Percentiles rank a stretch among this genome's conserved stretches.
Evolutionary conservation across 345 rosid species (phyloP).

Genomic region (Melaleuca alternifolia): DNA sequence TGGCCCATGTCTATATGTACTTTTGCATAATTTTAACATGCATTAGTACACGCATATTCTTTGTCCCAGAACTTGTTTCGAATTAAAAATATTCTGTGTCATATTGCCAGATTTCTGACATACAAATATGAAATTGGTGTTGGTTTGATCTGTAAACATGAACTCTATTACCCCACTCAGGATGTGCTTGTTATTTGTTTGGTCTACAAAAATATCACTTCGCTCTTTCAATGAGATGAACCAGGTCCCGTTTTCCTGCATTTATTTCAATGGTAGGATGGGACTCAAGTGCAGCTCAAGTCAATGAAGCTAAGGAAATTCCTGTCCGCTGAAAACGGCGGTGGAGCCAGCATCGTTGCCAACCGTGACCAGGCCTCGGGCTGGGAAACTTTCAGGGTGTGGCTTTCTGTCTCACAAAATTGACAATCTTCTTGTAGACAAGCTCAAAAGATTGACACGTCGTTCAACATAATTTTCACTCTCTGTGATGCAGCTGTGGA

Average conservation of each 20-base stretch:
- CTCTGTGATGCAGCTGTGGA: neutral
- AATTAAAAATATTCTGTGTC: neutral
- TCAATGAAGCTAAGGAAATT: constrained; percentile 15
- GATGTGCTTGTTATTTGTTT: neutral
- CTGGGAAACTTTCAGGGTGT: constrained; percentile 32
- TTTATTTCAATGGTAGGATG: constrained; percentile 17
- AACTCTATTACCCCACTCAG: neutral
- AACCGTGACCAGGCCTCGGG: constrained; percentile 2
- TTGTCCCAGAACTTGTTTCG: neutral
- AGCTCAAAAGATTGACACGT: neutral
- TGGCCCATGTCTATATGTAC: neutral
- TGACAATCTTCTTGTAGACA: neutral
- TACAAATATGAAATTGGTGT: neutral
- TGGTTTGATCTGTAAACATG: neutral
- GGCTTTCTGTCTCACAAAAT: neutral
- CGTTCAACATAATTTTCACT: neutral
- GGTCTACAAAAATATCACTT: neutral
- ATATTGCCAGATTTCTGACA: neutral
- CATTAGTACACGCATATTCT: neutral
- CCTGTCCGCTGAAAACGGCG: constrained; percentile 16
- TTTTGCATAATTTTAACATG: neutral
- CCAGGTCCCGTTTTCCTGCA: neutral
- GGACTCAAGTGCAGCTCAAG: constrained; percentile 21
- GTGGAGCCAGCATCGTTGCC: neutral
- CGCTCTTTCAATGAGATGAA: neutral